Evolutionary conservation across 768 basidiomycete genomes (phyloP), one percentile per base, ranked within the genome.

Genomic region (Mycena vitilis): DNA sequence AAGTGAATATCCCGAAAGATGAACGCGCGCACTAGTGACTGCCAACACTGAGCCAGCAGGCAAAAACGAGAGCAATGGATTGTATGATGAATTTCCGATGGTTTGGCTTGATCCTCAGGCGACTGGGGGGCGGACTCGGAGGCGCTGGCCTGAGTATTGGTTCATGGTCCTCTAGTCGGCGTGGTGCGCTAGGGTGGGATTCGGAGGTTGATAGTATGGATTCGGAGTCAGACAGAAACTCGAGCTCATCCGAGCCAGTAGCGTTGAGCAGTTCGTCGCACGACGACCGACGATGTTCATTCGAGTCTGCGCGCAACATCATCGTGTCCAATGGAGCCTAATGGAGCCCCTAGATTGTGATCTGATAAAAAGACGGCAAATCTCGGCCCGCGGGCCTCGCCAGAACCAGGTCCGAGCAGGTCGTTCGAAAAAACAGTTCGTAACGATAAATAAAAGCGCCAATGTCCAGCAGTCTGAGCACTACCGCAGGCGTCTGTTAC

Each of bases 11-110:
- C 20, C 55, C 60, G 42, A 1, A 13, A 10, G 36, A 16, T 9
- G 42, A 11, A 6, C 10, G 18, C 9, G 79, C 87, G 52, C 73
- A 92, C 91, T 91, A 93, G 75, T 94, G 92, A 69, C 90, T 91
- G 40, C 92, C 93, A 42, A 94, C 80, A 73, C 91, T 91, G 71
- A 94, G 77, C 37, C 87, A 89, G 74, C 91, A 93, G 30, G 90
- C 90, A 65, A 91, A 93, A 1, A 91, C 75, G 4, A 94, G 82
- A 16, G 92, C 91, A 23, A 93, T 71, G 2, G 79, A 74, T 56
- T 91, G 83, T 22, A 93, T 81, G 69, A 88, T 77, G 53, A 84
- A 82, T 2, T 85, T 83, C 64, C 81, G 79, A 38, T 75, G 56
- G 4, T 54, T 16, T 4, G 44, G 45, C 44, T 64, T 66, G 69